Percentiles rank a stretch among this genome's conserved stretches.
These are phyloP conservation scores for Candida glucosophila DNA, from an alignment of 1,139 yeast genomes.

Conservation along the genomic window DNA sequence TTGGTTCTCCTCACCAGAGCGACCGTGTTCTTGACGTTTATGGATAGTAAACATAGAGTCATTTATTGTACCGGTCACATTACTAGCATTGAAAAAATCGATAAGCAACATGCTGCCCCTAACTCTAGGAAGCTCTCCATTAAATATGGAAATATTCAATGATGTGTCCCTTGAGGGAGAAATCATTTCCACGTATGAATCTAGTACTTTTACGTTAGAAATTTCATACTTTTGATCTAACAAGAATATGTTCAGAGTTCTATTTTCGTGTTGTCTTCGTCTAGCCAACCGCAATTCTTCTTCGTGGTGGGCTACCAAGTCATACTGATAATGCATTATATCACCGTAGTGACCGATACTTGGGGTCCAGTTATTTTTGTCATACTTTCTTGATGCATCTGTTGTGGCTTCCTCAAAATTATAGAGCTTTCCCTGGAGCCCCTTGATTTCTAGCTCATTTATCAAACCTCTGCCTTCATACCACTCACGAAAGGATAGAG, in stretches of 20 bases:
- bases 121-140: conserved; percentile 54
- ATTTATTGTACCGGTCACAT: conserved; percentile 65
- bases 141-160: conserved; percentile 48
- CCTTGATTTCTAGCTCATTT: conserved; percentile 52
- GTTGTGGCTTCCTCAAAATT: too few relatives aligned
- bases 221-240: conserved; percentile 29
- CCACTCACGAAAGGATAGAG: conserved; percentile 63
- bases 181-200: conserved; percentile 42
- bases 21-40: conserved; percentile 33
- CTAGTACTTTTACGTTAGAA: conserved; percentile 44
- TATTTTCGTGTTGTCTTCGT: not conserved
- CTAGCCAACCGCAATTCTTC: conserved; percentile 9
- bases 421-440: conserved; percentile 50
- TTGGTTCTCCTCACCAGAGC: conserved; percentile 28
- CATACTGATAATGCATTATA: conserved; percentile 25
- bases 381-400: too few relatives aligned
- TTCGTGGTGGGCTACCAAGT: conserved; percentile 18
- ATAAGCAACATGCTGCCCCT: conserved; percentile 50
- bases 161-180: conserved; percentile 26
- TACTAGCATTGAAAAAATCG: conserved; percentile 62
- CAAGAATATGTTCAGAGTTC: not conserved
- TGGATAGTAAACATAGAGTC: conserved; percentile 70
- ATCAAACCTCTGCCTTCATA: conserved; percentile 59
- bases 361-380: too few relatives aligned
- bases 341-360: conserved; percentile 15